Evolutionary conservation across 495 filamentous ascomycete species (phyloP).

Genomic region (Daldinia vernicosa): DNA sequence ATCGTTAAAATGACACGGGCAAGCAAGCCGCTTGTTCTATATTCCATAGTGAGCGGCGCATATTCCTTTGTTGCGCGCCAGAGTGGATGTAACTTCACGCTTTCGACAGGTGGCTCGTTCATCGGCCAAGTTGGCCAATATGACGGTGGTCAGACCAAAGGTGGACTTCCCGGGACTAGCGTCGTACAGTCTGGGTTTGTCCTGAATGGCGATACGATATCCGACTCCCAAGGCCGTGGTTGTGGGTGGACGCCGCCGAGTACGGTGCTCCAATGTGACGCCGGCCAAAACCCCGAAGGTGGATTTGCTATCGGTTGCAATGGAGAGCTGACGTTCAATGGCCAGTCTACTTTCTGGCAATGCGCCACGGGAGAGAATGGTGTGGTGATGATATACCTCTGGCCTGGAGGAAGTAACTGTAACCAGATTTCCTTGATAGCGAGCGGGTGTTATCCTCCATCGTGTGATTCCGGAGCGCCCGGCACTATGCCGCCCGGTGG

Average conservation of each 20-base stretch:
- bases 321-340: slow-evolving; percentile 57
- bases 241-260: slow-evolving; percentile 57
- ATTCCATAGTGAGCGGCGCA: slow-evolving; percentile 27
- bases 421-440: slow-evolving; percentile 57
- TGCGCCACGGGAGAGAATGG: slow-evolving; percentile 62
- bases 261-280: slow-evolving; percentile 72
- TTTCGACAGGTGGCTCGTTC: slow-evolving; percentile 35
- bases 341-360: slow-evolving; percentile 59
- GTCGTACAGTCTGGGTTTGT: slow-evolving; percentile 34
- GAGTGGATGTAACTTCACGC: slow-evolving; percentile 36
- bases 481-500: slow-evolving; percentile 4
- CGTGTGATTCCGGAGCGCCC: slow-evolving; percentile 11
- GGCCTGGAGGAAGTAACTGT: slow-evolving; percentile 55
- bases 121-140: slow-evolving; percentile 41
- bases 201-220: slow-evolving; percentile 36
- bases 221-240: slow-evolving; percentile 36
- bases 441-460: slow-evolving; percentile 56
- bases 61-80: slow-evolving; percentile 39
- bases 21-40: slow-evolving; percentile 31
- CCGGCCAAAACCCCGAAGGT: slow-evolving; percentile 53
- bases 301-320: slow-evolving; percentile 62
- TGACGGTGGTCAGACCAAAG: slow-evolving; percentile 30
- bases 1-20: slow-evolving; percentile 34
- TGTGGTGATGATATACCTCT: slow-evolving; percentile 63
- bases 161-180: slow-evolving; percentile 21